These are phyloP conservation scores for Clohesyomyces aquaticus DNA, from an alignment of 495 filamentous ascomycete genomes.

Conservation along the genomic window DNA sequence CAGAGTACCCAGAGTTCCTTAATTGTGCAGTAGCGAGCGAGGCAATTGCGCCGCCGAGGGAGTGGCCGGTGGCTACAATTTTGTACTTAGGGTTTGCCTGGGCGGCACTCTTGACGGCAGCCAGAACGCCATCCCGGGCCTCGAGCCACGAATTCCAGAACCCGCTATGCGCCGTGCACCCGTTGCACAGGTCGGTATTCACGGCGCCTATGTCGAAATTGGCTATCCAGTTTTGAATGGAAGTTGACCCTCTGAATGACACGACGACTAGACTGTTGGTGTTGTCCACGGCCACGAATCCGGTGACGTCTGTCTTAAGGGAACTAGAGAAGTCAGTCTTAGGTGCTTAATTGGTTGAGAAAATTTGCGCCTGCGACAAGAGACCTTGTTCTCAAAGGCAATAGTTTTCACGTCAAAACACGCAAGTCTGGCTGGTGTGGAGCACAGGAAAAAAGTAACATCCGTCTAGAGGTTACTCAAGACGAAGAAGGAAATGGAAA, in stretches of 20 bases:
- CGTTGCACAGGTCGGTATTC: slow-evolving; percentile 52
- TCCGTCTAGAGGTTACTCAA: too few relatives aligned
- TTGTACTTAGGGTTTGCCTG: slow-evolving; percentile 54
- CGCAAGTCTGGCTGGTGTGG: not conserved
- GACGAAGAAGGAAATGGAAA: too few relatives aligned
- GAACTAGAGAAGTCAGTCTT: slow-evolving; percentile 48
- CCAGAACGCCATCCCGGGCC: slow-evolving; percentile 50
- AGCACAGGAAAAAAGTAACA: not conserved
- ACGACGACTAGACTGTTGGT: slow-evolving; percentile 66
- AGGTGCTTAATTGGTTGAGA: not conserved
- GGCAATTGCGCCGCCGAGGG: slow-evolving; percentile 69
- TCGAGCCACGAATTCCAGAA: slow-evolving; percentile 62
- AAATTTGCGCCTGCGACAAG: not conserved
- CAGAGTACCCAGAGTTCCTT: slow-evolving; percentile 54
- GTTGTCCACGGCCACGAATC: slow-evolving; percentile 69
- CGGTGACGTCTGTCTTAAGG: slow-evolving; percentile 63
- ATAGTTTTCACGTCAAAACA: not conserved
- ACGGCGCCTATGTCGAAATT: slow-evolving; percentile 56
- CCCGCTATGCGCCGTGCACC: slow-evolving; percentile 59
- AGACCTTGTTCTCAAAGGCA: not conserved
- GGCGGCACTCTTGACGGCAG: slow-evolving; percentile 48
- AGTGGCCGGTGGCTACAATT: slow-evolving; percentile 68
- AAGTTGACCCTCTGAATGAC: slow-evolving; percentile 67
- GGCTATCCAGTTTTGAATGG: slow-evolving; percentile 67
- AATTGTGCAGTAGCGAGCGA: slow-evolving; percentile 64